Percentiles rank a stretch among this genome's conserved stretches.
phyloP scores from a whole-genome alignment of 768 basidiomycete species.

The Russula emetica region DNA sequence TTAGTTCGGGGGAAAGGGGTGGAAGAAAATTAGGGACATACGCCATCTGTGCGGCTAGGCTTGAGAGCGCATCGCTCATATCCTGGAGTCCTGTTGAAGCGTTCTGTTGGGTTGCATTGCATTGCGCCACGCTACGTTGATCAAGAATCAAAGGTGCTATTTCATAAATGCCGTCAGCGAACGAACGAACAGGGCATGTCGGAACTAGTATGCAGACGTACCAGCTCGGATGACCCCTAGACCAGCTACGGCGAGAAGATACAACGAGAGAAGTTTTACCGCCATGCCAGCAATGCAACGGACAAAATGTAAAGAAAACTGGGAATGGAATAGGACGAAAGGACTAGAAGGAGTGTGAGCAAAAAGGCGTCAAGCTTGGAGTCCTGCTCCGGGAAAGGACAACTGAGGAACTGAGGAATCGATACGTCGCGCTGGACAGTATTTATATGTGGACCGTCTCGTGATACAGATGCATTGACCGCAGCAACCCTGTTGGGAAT shows the following conservation, averaged over 20 bases:
- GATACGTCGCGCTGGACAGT: background rate
- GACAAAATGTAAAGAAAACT: background rate
- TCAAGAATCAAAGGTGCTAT: conserved; percentile 8
- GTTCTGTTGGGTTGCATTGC: background rate
- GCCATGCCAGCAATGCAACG: conserved; percentile 19
- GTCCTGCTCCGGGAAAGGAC: conserved; percentile 15
- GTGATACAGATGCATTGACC: background rate
- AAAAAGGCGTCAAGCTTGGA: conserved; percentile 20
- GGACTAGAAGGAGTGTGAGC: background rate
- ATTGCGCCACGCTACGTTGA: background rate
- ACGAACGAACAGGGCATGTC: background rate
- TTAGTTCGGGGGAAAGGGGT: background rate
- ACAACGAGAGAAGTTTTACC: conserved; percentile 15
- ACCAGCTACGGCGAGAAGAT: conserved; percentile 14
- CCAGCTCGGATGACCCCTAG: conserved; percentile 12
- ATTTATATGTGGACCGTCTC: background rate
- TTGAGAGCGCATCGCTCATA: background rate
- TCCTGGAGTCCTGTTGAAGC: background rate
- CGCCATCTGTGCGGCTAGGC: conserved; percentile 7
- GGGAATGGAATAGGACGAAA: background rate
- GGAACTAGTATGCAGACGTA: background rate
- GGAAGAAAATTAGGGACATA: background rate
- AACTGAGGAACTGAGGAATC: background rate
- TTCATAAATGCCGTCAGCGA: background rate
- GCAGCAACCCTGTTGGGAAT: background rate